Percentiles rank a stretch among this genome's conserved stretches.
Evolutionary conservation across 2,329 filamentous ascomycete genomes (phyloP).

Genomic region (Daldinia eschscholtzii): DNA sequence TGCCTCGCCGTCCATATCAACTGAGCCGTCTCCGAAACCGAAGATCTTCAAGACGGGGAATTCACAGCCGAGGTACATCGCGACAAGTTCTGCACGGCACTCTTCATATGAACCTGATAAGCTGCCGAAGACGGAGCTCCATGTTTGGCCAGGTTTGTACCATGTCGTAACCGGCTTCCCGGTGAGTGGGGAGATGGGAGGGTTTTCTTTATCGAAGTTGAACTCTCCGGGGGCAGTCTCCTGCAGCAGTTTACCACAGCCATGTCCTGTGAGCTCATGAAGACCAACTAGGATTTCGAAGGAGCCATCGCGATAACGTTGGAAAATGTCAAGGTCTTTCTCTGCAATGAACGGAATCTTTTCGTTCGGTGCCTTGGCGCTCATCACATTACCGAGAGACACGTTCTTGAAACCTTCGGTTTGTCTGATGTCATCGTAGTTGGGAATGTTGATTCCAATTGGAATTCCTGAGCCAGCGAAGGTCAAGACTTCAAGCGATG

Average conservation of each 20-base stretch:
- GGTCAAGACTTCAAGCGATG: conserved; percentile 89
- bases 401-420: conserved; percentile 93
- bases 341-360: conserved; percentile 90
- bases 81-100: conserved; percentile 92
- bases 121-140: conserved; percentile 91
- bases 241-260: conserved; percentile 92
- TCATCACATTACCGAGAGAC: conserved; percentile 91
- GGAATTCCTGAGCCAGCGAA: conserved; percentile 79
- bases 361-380: conserved; percentile 91
- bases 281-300: conserved; percentile 98
- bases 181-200: conserved; percentile 83
- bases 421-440: conserved; percentile 69
- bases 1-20: conserved; percentile 79
- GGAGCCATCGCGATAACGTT: conserved; percentile 84
- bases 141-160: conserved; percentile 96
- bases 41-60: conserved; percentile 92
- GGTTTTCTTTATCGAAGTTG: conserved; percentile 89
- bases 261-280: conserved; percentile 88
- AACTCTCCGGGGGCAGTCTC: conserved; percentile 84
- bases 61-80: conserved; percentile 89
- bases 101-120: conserved; percentile 93
- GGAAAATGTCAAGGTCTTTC: conserved; percentile 81
- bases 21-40: conserved; percentile 83
- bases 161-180: conserved; percentile 83
- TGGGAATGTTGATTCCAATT: conserved; percentile 73